Base-by-base conservation (phyloP, 2,329 filamentous ascomycete genomes). In the Stachybotrys chartarum region DNA sequence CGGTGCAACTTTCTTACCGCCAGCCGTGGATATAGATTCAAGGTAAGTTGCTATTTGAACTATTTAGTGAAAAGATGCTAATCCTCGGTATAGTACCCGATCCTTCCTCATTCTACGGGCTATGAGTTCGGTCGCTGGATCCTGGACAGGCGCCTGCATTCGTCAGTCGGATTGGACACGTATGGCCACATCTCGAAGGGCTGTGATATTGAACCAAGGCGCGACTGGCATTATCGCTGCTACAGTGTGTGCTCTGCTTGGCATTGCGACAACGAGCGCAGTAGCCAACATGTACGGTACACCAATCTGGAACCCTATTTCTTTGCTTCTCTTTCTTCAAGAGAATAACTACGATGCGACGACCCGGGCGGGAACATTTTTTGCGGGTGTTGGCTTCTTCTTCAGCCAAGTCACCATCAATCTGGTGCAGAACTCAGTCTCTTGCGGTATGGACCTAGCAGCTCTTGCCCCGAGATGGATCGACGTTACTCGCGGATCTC, bases 361-460 rank as follows among this genome's bases (percentile, higher is more conserved):
- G 0, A 72, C 70, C 0, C 66, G 72, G 0, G 70, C 72, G 0
- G 72, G 67, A 0, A 60, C 65, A 51, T 74, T 75, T 62, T 75
- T 75, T 55, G 66, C 69, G 1, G 71, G 72, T 0, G 58, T 73
- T 1, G 69, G 68, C 1, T 56, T 75, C 11, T 63, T 66, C 10
- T 58, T 73, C 6, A 70, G 69, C 1, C 71, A 75, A 53, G 61
- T 75, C 14, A 71, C 70, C 30, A 69, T 69, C 53, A 75, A 71
- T 45, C 59, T 74, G 0, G 65, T 68, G 1, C 70, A 69, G 0
- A 74, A 75, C 32, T 70, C 70, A 0, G 58, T 74, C 11, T 63
- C 70, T 0, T 72, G 71, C 1, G 72, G 72, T 1, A 71, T 74
- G 14, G 72, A 75, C 39, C 54, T 75, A n/a, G 64, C 72, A 0